Evolutionary conservation across 2,329 filamentous ascomycete species (phyloP), one percentile per base, ranked within the genome.

Genomic region (Leptosphaerulina australis): DNA sequence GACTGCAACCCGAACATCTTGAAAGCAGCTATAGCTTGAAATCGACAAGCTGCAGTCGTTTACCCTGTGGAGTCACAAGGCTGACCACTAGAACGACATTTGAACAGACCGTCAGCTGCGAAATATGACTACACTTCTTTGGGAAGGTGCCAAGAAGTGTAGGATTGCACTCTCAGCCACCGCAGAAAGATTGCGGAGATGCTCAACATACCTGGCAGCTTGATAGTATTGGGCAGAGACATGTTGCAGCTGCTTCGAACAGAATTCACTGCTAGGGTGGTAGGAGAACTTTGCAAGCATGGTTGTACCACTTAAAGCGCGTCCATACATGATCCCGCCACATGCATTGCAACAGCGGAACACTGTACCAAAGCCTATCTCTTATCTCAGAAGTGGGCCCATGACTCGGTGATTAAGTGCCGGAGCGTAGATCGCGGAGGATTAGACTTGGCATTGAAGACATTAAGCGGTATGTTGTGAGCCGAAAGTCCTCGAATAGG

Each of bases 91-190:
- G 41, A 12, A 43, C 43, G 18, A 11, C 48, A 22, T 36, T 24
- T 35, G 35, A 29, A 26, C 29, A 15, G 36, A 46, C 31, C 36
- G 9, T 41, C 30, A 36, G 36, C 36, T 35, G 46, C 43, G 18
- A 40, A 24, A 11, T 28, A 5, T n/a, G 7, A 12, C 41, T 33
- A 41, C n/a, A 6, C 48, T 17, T 4, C 15, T 51, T 51, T 22
- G 53, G 59, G 60, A 53, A 65, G 60, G 60, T 54, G 62, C 60
- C 59, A 63, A 63, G 50, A 33, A 15, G 2, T 21, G 29, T 47
- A 47, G 38, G 50, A 39, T 53, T 47, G 28, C 33, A 22, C 31
- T 25, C 37, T 24, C 37, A 37, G 44, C 50, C 41, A 46, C 48
- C 35, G 10, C 41, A 20, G 41, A 51, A 51, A 51, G 31, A 18